Percentiles rank a stretch among this genome's conserved stretches.
Conservation (phyloP, 2,329 filamentous ascomycete species). For the Arachnomyces sp. region DNA sequence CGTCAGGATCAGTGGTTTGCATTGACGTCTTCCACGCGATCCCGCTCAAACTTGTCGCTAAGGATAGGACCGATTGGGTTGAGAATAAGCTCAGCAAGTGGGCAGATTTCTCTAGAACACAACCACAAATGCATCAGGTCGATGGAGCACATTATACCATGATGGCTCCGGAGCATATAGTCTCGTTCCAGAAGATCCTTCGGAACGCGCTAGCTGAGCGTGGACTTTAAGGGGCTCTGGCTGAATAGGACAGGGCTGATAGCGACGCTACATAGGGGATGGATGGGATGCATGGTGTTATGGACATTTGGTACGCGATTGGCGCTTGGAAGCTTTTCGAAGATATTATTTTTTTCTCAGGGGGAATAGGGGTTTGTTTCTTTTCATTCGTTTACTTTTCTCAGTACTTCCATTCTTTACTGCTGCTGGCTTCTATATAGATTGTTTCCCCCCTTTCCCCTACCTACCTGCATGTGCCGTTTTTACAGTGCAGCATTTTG, state of each 20-base stretch:
- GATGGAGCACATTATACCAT: slow-evolving; percentile 35
- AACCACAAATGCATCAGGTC: slow-evolving; percentile 27
- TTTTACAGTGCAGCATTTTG: too few species aligned
- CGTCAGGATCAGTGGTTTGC: slow-evolving; percentile 24
- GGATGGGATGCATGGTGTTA: too few species aligned
- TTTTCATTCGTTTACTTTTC: too few species aligned
- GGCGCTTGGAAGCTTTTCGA: too few species aligned
- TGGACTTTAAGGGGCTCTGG: background rate
- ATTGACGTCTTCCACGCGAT: slow-evolving; percentile 39
- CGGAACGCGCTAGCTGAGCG: slow-evolving; percentile 3
- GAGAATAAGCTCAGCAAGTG: slow-evolving; percentile 23
- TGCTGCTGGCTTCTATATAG: too few species aligned
- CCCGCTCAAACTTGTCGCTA: slow-evolving; percentile 24
- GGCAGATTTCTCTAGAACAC: slow-evolving; percentile 24
- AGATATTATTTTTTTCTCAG: too few species aligned
- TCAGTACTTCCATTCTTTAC: too few species aligned
- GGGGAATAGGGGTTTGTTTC: too few species aligned
- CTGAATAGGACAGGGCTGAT: background rate
- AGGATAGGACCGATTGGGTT: slow-evolving; percentile 11
- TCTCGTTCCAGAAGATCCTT: slow-evolving; percentile 22
- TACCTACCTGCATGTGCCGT: too few species aligned
- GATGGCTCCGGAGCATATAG: slow-evolving; percentile 30
- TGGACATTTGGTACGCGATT: too few species aligned
- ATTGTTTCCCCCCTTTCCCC: too few species aligned
- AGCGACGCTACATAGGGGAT: too few species aligned